Evolutionary conservation across 2,329 filamentous ascomycete genomes (phyloP).

Genomic region (Apiospora hydei): DNA sequence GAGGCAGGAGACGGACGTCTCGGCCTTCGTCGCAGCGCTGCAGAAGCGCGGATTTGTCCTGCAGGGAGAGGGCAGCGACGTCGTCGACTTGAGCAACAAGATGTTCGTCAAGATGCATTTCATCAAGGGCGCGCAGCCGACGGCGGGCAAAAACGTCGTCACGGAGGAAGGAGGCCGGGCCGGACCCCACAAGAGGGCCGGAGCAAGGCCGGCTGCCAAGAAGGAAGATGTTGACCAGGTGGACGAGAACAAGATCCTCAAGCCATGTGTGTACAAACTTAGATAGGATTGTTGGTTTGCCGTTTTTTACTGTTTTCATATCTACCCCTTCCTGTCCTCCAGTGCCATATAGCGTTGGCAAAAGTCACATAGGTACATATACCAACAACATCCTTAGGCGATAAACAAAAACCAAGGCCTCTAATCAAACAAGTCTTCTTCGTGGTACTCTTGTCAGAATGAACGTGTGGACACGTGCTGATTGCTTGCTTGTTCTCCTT

Average conservation of each 20-base stretch:
- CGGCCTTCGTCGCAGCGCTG: slow-evolving; percentile 85
- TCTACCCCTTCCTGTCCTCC: not conserved
- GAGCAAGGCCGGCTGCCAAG: slow-evolving; percentile 64
- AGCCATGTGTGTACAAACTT: slow-evolving; percentile 96
- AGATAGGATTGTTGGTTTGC: slow-evolving; percentile 58
- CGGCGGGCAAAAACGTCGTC: slow-evolving; percentile 75
- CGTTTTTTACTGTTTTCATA: not conserved
- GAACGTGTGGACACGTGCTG: slow-evolving; percentile 1
- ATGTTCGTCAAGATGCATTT: slow-evolving; percentile 99
- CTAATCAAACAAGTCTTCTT: slow-evolving; percentile 11
- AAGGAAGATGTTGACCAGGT: slow-evolving; percentile 64
- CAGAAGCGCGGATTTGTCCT: slow-evolving; percentile 84
- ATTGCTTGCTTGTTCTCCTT: not conserved
- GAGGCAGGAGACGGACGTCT: slow-evolving; percentile 82
- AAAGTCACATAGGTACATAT: not conserved
- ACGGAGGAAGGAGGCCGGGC: slow-evolving; percentile 65
- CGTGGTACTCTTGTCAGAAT: not conserved
- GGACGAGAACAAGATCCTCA: slow-evolving; percentile 73
- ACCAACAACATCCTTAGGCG: not conserved
- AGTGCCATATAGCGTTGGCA: not conserved
- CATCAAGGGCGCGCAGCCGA: slow-evolving; percentile 79
- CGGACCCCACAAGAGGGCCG: slow-evolving; percentile 46
- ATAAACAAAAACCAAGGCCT: not conserved
- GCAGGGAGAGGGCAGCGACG: slow-evolving; percentile 64
- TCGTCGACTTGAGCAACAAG: slow-evolving; percentile 86